Conservation (phyloP, 2,329 filamentous ascomycete species). For the Ophiostoma quercus region DNA sequence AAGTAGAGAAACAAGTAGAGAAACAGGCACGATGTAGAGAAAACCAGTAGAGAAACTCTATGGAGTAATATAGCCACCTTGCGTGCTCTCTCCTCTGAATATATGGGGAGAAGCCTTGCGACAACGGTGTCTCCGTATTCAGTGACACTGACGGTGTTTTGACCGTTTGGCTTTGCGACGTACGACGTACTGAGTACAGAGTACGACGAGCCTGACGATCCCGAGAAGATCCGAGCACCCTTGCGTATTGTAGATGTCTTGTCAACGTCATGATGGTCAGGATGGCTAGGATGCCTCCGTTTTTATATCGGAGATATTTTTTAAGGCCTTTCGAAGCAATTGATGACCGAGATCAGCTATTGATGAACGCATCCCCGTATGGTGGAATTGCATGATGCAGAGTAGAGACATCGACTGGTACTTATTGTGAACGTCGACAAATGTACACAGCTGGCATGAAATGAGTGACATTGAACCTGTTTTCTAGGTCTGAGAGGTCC, state of each 20-base stretch:
- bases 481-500: background rate
- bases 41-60: slow-evolving; percentile 1
- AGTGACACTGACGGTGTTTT: background rate
- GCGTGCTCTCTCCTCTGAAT: background rate
- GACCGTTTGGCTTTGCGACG: background rate
- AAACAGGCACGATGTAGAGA: background rate
- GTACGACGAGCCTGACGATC: background rate
- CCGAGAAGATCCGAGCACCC: background rate
- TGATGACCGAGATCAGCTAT: background rate
- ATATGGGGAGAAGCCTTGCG: background rate
- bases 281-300: background rate
- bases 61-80: background rate
- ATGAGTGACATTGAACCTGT: background rate
- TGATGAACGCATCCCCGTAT: background rate
- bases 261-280: background rate
- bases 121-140: background rate
- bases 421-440: background rate
- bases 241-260: background rate
- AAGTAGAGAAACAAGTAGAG: slow-evolving; percentile 9
- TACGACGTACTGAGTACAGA: background rate
- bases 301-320: background rate
- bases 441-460: background rate
- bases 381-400: background rate
- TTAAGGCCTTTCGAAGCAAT: background rate
- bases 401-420: no score